Base-by-base conservation (phyloP, 306 rosid genomes). In the Begonia fuchsioides region DNA sequence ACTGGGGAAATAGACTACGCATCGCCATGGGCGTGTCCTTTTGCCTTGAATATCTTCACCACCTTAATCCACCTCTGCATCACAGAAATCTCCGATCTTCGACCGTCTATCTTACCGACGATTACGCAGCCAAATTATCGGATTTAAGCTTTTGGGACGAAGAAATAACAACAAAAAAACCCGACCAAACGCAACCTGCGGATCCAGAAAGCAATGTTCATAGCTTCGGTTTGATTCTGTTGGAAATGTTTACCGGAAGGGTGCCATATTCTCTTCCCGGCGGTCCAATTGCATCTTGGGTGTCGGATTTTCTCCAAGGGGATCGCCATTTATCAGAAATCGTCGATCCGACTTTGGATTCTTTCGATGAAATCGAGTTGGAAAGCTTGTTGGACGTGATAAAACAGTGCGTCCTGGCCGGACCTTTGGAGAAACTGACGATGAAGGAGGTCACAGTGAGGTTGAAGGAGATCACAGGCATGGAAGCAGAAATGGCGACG, bases 11-110 rank as follows among this genome's bases (percentile, higher is more conserved):
- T 77, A 71, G 92, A 73, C 40, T 60, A 50, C 65, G 97, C 40
- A 71, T 84, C 74, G 94, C 94, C 1, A 84, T 90, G 97, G 97
- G 95, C 50, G 68, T 81, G 72, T 86, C 92, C 19, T 90, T 81
- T 61, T 84, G 94, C 57, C 68, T 90, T n/a, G 93, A 90, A 52
- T 75, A 90, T 59, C 64, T 84, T 67, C 97, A 84, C 75, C 68
- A 76, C 43, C 71, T 79, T 54, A 66, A 63, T 51, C 95, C 94
- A 50, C 92, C 95, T 9, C 57, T 75, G 52, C 39, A 54, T 15
- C 82, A 68, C 26, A 64, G 58, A 60, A 74, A 71, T 69, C 71
- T 90, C 43, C 66, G 57, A 13, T 84, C 97, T 46, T 82, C 92
- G 8, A 68, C 87, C 16, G 67, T 90, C 51, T 81, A 74, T 65